Evolutionary conservation across 129 eudicot species (phyloP).

Genomic region (Artemisia tridentata): DNA sequence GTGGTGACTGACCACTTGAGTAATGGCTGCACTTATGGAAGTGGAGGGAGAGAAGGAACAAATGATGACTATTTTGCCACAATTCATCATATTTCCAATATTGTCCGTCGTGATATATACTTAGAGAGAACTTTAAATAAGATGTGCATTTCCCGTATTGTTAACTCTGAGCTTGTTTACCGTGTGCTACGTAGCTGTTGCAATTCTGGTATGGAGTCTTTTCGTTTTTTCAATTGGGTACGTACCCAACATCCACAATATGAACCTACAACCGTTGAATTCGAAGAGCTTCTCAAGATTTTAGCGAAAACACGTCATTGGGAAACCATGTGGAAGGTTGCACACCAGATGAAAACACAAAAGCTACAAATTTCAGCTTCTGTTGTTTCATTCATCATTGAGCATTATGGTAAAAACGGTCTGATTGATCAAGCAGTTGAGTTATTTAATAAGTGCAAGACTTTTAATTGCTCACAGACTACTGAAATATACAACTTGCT

Average conservation of each 20-base stretch:
- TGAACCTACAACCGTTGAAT: constrained; percentile 81
- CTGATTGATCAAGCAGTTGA: constrained; percentile 83
- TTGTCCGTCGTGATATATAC: constrained; percentile 80
- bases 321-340: constrained; percentile 99
- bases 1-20: constrained; percentile 7
- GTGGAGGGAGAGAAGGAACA: constrained; percentile 37
- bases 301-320: constrained; percentile 67
- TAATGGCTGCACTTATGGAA: not conserved
- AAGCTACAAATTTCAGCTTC: constrained; percentile 56
- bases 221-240: constrained; percentile 94
- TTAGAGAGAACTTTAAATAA: constrained; percentile 85
- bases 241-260: constrained; percentile 68
- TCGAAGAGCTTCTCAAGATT: constrained; percentile 77
- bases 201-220: constrained; percentile 59
- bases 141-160: constrained; percentile 56
- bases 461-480: constrained; percentile 64
- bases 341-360: constrained; percentile 54
- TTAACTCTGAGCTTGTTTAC: constrained; percentile 81
- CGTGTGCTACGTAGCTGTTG: constrained; percentile 82
- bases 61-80: constrained; percentile 93
- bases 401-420: constrained; percentile 81
- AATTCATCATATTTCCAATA: constrained; percentile 87
- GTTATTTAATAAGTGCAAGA: constrained; percentile 65
- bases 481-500: constrained; percentile 67
- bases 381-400: constrained; percentile 66